Conservation (phyloP, 208 protist genomes). For the Zelonia costaricensis region DNA sequence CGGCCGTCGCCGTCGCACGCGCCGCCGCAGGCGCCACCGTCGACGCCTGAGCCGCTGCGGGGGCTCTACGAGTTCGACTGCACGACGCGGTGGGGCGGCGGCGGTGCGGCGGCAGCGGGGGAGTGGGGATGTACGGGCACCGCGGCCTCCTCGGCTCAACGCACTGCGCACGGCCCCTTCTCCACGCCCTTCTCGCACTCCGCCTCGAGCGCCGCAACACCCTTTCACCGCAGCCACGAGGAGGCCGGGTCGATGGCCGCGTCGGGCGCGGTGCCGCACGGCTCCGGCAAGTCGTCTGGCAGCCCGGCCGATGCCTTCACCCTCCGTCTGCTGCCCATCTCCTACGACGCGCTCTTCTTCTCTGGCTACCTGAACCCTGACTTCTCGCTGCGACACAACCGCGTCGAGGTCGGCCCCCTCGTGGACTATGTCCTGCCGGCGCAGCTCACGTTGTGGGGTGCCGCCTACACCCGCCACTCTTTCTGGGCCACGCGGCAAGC, state of each 20-base stretch:
- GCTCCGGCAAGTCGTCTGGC: no score
- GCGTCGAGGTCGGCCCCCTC: constrained; percentile 43
- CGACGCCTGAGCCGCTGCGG: not conserved
- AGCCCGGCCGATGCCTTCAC: constrained; percentile 10
- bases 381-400: constrained; percentile 52
- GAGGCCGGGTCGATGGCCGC: not conserved
- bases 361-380: constrained; percentile 55
- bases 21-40: no score
- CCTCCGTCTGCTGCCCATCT: constrained; percentile 36
- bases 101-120: not conserved
- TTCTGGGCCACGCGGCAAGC: constrained; percentile 32
- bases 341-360: constrained; percentile 38
- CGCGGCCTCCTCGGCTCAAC: no score
- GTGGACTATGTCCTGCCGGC: constrained; percentile 33
- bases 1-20: not conserved
- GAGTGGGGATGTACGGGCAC: no score
- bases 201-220: no score
- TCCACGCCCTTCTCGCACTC: no score
- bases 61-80: constrained; percentile 20
- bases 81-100: constrained; percentile 18
- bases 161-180: no score
- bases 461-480: constrained; percentile 43
- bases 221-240: constrained; percentile 3
- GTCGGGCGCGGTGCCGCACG: no score
- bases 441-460: constrained; percentile 38